Conservation (phyloP, 352 stramenopile species). For the Elongisporangium senticosum region DNA sequence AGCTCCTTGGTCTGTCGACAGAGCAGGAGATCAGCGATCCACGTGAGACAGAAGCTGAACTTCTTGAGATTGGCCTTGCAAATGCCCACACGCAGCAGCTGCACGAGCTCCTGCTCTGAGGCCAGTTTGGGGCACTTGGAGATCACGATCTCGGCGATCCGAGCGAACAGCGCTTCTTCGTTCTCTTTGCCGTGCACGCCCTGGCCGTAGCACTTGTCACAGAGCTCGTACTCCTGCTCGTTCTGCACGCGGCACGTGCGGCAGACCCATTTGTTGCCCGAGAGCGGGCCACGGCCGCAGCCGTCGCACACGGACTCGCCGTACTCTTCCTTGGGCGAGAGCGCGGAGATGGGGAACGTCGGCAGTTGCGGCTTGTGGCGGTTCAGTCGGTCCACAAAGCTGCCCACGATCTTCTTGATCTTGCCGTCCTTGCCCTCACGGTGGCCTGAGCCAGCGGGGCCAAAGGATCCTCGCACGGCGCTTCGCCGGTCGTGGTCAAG, state of each 20-base stretch:
- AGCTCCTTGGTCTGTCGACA: conserved; percentile 59
- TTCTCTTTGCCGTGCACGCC: conserved; percentile 66
- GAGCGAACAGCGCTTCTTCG: conserved; percentile 51
- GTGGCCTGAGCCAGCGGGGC: conserved; percentile 5
- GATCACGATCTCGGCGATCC: conserved; percentile 61
- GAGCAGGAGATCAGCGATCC: conserved; percentile 67
- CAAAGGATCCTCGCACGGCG: conserved; percentile 9
- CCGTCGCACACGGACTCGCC: conserved; percentile 61
- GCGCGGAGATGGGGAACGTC: conserved; percentile 7
- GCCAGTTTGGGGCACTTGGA: conserved; percentile 47
- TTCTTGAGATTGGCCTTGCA: conserved; percentile 82
- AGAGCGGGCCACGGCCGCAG: conserved; percentile 46
- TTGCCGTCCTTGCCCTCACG: conserved; percentile 37
- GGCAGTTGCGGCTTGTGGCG: conserved; percentile 53
- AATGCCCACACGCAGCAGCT: conserved; percentile 60
- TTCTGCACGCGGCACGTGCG: conserved; percentile 46
- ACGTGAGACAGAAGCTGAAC: conserved; percentile 77
- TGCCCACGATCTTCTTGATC: conserved; percentile 79
- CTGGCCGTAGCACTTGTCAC: conserved; percentile 74
- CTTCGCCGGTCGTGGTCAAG: conserved; percentile 21
- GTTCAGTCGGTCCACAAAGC: conserved; percentile 60
- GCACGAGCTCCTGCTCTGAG: conserved; percentile 47
- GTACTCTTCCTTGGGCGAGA: conserved; percentile 19
- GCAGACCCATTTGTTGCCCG: conserved; percentile 58
- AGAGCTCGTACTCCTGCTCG: conserved; percentile 53